A percentile compares a stretch with the other conserved stretches of the same genome.
phyloP scores from a whole-genome alignment of 2,329 filamentous ascomycete genomes.

The Chaetothyriales sp. region DNA sequence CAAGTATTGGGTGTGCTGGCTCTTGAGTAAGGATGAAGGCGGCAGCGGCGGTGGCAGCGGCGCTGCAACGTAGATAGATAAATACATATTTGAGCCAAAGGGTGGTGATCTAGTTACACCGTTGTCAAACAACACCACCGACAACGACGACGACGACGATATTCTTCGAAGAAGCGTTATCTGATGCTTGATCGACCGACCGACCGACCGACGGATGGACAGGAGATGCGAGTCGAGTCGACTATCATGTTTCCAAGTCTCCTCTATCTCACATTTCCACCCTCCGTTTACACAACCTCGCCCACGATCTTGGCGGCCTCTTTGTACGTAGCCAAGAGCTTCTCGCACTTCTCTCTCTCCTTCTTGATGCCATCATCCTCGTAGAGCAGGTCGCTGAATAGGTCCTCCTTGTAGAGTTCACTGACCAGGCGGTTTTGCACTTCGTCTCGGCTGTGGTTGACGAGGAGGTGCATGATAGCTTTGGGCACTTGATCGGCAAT shows the following conservation, averaged over 20 bases:
- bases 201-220: too few relatives aligned
- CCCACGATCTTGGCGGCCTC: slow-evolving; percentile 97
- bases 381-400: slow-evolving; percentile 88
- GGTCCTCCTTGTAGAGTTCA: slow-evolving; percentile 79
- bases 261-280: not conserved
- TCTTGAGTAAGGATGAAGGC: too few relatives aligned
- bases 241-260: too few relatives aligned
- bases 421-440: slow-evolving; percentile 95
- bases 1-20: too few relatives aligned
- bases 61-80: not conserved
- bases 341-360: slow-evolving; percentile 97
- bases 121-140: not conserved
- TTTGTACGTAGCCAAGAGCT: slow-evolving; percentile 83
- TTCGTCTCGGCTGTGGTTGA: slow-evolving; percentile 96
- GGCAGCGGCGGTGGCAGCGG: too few relatives aligned
- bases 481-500: slow-evolving; percentile 98
- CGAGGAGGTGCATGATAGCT: slow-evolving; percentile 94
- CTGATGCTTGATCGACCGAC: slow-evolving; percentile 21
- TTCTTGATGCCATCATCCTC: slow-evolving; percentile 97
- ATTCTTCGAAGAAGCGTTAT: slow-evolving; percentile 75
- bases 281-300: slow-evolving; percentile 58
- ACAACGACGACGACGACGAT: slow-evolving; percentile 63
- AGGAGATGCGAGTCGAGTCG: too few relatives aligned
- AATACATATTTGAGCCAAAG: not conserved
- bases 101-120: not conserved